Evolutionary conservation across 176 grass and related monocot species (phyloP).

Genomic region (Juncus effusus): DNA sequence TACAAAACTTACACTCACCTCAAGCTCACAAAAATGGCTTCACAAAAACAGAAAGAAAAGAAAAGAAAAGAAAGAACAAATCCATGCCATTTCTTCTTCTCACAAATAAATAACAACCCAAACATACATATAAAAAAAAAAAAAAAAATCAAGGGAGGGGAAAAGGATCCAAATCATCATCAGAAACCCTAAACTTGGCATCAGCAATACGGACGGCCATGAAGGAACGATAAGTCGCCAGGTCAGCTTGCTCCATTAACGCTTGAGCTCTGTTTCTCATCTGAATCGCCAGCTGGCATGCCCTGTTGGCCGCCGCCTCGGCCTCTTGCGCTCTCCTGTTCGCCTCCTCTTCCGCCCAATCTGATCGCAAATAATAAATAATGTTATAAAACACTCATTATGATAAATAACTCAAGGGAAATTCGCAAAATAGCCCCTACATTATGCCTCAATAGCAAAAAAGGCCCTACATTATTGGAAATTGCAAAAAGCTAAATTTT

Average conservation of each 20-base stretch:
- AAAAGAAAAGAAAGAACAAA: too few species aligned
- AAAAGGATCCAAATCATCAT: constrained; percentile 22
- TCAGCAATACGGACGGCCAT: constrained; percentile 27
- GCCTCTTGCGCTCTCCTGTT: constrained; percentile 59
- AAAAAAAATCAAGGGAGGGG: constrained; percentile 10
- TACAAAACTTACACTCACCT: too few species aligned
- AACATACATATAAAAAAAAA: background rate
- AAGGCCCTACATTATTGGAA: background rate
- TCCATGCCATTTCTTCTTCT: too few species aligned
- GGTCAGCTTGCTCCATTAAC: constrained; percentile 28
- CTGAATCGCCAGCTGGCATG: constrained; percentile 28
- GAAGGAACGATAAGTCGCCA: constrained; percentile 20
- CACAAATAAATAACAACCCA: too few species aligned
- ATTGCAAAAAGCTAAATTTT: too few species aligned
- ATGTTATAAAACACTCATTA: background rate
- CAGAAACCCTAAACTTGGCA: constrained; percentile 14
- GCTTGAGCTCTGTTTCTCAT: constrained; percentile 9
- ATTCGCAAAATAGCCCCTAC: background rate
- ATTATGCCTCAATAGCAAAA: background rate
- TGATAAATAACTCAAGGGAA: constrained; percentile 12
- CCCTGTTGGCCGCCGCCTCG: constrained; percentile 40
- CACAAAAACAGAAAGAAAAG: too few species aligned
- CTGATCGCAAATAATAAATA: constrained; percentile 33
- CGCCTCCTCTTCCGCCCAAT: constrained; percentile 42
- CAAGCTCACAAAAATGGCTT: too few species aligned